These are phyloP conservation scores for Hordeum pubiflorum DNA, from an alignment of 202 grass and related monocot species.

Conservation along the genomic window DNA sequence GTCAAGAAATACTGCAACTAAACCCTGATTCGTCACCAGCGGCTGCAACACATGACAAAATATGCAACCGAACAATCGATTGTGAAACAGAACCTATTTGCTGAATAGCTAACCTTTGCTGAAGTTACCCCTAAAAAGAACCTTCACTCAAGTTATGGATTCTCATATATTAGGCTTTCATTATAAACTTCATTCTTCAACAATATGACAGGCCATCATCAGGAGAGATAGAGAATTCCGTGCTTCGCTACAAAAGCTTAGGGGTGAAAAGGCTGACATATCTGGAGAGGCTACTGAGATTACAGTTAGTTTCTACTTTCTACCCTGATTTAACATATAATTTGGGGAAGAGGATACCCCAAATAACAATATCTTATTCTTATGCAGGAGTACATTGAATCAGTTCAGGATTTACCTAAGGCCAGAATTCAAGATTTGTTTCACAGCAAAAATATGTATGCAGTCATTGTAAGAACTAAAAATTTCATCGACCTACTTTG, in stretches of 20 bases:
- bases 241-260: conserved; percentile 54
- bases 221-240: conserved; percentile 40
- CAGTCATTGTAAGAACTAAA: conserved; percentile 57
- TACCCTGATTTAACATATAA: background rate
- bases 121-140: background rate
- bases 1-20: background rate
- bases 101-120: background rate
- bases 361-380: background rate
- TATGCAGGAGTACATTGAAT: conserved; percentile 56
- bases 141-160: background rate
- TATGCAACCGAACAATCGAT: background rate
- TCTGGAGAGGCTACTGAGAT: conserved; percentile 53
- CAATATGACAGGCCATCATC: conserved; percentile 46
- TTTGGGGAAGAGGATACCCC: background rate
- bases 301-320: conserved; percentile 36
- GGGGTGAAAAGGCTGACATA: conserved; percentile 48
- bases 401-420: conserved; percentile 34
- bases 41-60: background rate
- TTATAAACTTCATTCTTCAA: background rate
- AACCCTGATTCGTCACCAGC: background rate
- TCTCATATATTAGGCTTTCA: background rate
- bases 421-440: conserved; percentile 53
- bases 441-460: conserved; percentile 43
- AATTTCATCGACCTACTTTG: background rate
- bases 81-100: conserved; percentile 1